Evolutionary conservation across 257 asterid genomes (phyloP).

Genomic region (Solanum chmielewskii): DNA sequence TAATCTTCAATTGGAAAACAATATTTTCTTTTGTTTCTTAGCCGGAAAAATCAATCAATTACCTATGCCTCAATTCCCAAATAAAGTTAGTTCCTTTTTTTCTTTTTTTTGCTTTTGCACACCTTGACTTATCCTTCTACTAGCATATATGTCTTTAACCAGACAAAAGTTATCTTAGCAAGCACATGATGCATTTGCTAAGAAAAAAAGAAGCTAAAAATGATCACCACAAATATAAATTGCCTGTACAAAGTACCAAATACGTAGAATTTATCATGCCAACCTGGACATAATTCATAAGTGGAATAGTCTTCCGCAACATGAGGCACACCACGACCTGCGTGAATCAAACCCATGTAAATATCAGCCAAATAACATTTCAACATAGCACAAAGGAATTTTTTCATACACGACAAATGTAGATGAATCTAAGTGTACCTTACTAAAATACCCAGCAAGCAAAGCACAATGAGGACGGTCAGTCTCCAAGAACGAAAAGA

Average conservation of each 20-base stretch:
- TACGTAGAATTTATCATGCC: background rate
- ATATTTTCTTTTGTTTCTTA: background rate
- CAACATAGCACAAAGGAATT: background rate
- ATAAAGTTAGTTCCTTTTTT: background rate
- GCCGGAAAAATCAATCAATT: background rate
- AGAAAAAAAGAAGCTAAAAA: background rate
- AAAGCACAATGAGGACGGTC: slow-evolving; percentile 75
- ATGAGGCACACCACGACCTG: slow-evolving; percentile 94
- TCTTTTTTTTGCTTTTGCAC: background rate
- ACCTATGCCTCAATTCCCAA: background rate
- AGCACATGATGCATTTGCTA: background rate
- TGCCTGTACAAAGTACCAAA: background rate
- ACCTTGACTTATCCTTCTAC: background rate
- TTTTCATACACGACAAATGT: background rate
- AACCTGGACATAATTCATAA: slow-evolving; percentile 94
- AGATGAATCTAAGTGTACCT: slow-evolving; percentile 38
- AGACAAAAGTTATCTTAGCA: background rate
- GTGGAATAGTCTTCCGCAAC: slow-evolving; percentile 80
- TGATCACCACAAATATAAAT: background rate
- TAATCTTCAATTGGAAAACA: background rate
- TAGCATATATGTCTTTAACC: background rate
- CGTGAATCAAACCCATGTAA: slow-evolving; percentile 13
- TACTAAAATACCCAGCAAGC: slow-evolving; percentile 95
- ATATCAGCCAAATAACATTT: background rate
- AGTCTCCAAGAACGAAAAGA: slow-evolving; percentile 92